phyloP scores from a whole-genome alignment of 2,329 filamentous ascomycete genomes.

The Xylariaceae sp. region DNA sequence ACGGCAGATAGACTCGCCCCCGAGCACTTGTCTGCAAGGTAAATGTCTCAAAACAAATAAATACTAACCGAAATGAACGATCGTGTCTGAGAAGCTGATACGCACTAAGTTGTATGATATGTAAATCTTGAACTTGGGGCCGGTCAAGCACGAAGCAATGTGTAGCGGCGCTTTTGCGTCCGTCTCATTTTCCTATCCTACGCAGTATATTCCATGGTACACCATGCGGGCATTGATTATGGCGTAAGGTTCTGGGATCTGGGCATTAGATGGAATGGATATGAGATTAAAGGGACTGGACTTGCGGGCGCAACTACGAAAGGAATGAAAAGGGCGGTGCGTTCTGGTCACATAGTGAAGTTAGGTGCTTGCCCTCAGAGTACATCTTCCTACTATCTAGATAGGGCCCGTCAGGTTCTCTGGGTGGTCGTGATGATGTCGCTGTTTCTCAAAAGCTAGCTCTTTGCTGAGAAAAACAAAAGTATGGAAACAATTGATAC shows the following conservation, averaged over 20 bases:
- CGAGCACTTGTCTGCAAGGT: not conserved
- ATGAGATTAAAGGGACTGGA: conserved; percentile 1
- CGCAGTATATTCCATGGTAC: conserved; percentile 7
- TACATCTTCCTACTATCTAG: not conserved
- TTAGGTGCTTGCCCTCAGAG: not conserved
- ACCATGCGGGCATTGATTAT: conserved; percentile 8
- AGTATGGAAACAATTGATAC: too few relatives aligned
- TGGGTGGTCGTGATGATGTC: not conserved
- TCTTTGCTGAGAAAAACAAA: too few relatives aligned
- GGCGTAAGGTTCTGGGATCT: not conserved
- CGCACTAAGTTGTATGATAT: conserved; percentile 18
- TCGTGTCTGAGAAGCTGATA: conserved; percentile 1
- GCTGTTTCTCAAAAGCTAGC: too few relatives aligned
- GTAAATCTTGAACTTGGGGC: conserved; percentile 15
- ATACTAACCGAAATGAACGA: conserved; percentile 6
- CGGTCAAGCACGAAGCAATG: not conserved
- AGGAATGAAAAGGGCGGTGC: not conserved
- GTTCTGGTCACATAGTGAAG: not conserved
- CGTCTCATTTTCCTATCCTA: not conserved
- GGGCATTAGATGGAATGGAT: not conserved
- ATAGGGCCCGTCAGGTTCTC: not conserved
- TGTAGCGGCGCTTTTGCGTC: not conserved
- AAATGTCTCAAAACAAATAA: not conserved
- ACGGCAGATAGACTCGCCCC: conserved; percentile 32
- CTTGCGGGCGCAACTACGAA: not conserved